Base-by-base conservation (phyloP, 805 yeast genomes). In the Zygosaccharomyces rouxii region DNA sequence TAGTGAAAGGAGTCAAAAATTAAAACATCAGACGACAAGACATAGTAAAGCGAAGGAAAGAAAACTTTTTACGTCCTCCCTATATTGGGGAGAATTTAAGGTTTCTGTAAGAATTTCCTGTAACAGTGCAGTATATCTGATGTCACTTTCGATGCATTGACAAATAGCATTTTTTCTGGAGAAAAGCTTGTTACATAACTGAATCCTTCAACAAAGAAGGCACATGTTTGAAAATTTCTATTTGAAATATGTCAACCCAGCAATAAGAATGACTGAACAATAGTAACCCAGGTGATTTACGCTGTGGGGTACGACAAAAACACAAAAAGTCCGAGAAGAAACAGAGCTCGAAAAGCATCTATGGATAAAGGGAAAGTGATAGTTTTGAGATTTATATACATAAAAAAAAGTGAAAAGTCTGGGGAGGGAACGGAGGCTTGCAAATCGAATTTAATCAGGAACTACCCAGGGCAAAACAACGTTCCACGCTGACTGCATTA, bases 401-500 rank as follows among this genome's bases (percentile, higher is more conserved):
- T n/a, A 25, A 9, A 25, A 25, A 33, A 33, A 14, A 33, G 21
- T 16, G 10, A 16, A 7, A 33, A 33, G 37, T 16, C 10, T 5
- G 10, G 9, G 10, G 3, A 16, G 4, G 10, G 10, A 14, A 14
- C 19, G 4, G 10, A 33, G 11, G 14, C 10, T 33, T 33, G 19
- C 14, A 33, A 18, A 33, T 14, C 21, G 11, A 16, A 10, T 14
- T 14, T 9, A 9, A 14, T 38, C 22, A 21, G 19, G 41, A 38
- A 9, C 43, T 16, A 16, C 33, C 33, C 13, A 39, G 14, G 9
- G 43, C 43, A 18, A 26, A 39, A 13, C 33, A 39, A 22, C 43
- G 33, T 16, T 52, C 43, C 1, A 39, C 43, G 14, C 33, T 25
- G 7, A 39, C 23, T 23, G 42, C 80, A 42, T 59, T 63, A 49